Evolutionary conservation across 2,329 filamentous ascomycete genomes (phyloP), one percentile per base, ranked within the genome.

Genomic region (Clarireedia sp.): DNA sequence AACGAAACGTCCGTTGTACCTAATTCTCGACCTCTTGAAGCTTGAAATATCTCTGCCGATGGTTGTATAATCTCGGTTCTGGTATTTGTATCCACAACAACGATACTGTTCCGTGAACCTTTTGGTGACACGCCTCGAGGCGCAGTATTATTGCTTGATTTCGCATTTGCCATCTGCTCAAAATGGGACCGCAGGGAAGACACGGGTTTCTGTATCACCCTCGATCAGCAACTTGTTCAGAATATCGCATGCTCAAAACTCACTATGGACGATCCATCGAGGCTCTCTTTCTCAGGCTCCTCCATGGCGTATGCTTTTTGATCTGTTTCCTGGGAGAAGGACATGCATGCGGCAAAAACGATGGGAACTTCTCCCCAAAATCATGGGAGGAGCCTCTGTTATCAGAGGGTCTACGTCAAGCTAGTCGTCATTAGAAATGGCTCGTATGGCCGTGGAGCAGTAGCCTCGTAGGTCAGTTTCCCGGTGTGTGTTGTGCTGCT

Each of bases 101-200:
- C 49, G 14, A 56, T 49, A 53, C 41, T 48, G n/a, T 57, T 55
- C 16, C 60, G 61, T 17, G 58, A 55, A 3, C 61, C 65, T 52
- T 65, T 65, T 26, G 64, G 67, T 1, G 64, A 65, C 7, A 64
- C 56, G n/a, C 60, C 51, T 59, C 62, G 61, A 9, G 62, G 57
- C 36, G 57, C 55, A 60, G 56, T 33, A 61, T 63, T 55, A 64
- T 66, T 63, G 64, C 69, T 60, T 57, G 74, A 70, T 55, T 73
- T 73, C 53, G 70, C 60, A 67, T 76, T 80, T 61, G 79, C 76
- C 74, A 92, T 83, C 67, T 86, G 89, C 75, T 94, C 89, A 69
- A 92, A 94, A 64, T 87, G 85, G 60, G 87, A 89, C 59, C 85
- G 80, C 58, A 94, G 76, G 51, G 88, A 91, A 51, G 89, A 94